A percentile compares a stretch with the other conserved stretches of the same genome.
Evolutionary conservation across 257 asterid species (phyloP).

Genomic region (Jacaranda copaia): DNA sequence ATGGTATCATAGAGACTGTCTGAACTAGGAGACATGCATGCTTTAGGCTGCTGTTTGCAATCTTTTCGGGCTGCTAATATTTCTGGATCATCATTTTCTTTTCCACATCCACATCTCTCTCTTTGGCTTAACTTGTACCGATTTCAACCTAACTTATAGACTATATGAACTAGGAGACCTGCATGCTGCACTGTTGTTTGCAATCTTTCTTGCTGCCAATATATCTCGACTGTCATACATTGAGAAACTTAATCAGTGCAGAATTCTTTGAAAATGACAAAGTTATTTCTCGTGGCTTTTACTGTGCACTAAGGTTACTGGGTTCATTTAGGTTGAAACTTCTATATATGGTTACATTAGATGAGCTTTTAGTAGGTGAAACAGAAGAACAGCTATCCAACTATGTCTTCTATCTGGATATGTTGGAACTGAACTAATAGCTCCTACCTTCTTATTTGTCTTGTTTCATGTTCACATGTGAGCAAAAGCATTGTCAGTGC

Average conservation of each 20-base stretch:
- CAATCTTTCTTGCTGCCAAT: slow-evolving; percentile 15
- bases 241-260: slow-evolving; percentile 7
- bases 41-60: neutral
- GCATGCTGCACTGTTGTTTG: slow-evolving; percentile 9
- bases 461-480: slow-evolving; percentile 25
- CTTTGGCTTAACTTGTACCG: slow-evolving; percentile 1
- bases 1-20: slow-evolving; percentile 3
- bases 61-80: slow-evolving; percentile 12
- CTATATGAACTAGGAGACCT: slow-evolving; percentile 27
- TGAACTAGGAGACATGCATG: slow-evolving; percentile 28
- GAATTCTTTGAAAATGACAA: slow-evolving; percentile 6
- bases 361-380: slow-evolving; percentile 16
- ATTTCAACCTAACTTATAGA: slow-evolving; percentile 14
- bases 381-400: neutral
- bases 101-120: slow-evolving; percentile 14
- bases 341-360: neutral
- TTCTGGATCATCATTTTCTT: slow-evolving; percentile 20
- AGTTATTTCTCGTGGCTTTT: slow-evolving; percentile 21
- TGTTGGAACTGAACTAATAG: slow-evolving; percentile 16
- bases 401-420: slow-evolving; percentile 12
- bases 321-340: slow-evolving; percentile 13
- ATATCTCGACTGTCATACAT: slow-evolving; percentile 9
- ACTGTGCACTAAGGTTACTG: slow-evolving; percentile 1
- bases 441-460: slow-evolving; percentile 1
- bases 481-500: slow-evolving; percentile 7